Evolutionary conservation across 352 stramenopile genomes (phyloP).

Genomic region (Pythium periplocum): DNA sequence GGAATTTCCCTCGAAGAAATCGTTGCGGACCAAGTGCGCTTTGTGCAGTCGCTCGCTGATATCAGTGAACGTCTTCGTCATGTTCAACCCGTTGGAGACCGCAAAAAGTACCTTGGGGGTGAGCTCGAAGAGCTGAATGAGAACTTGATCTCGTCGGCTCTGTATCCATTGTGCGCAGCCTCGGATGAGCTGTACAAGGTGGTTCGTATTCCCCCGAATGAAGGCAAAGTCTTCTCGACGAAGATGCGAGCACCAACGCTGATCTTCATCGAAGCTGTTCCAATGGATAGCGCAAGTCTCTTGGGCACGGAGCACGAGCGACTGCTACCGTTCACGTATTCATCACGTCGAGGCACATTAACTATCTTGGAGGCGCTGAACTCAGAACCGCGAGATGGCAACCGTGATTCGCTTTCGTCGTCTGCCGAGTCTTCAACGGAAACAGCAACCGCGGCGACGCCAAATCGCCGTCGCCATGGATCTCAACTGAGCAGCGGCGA

Average conservation of each 20-base stretch:
- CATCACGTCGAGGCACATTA: constrained; percentile 41
- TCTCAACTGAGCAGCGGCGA: constrained; percentile 19
- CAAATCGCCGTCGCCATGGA: constrained; percentile 17
- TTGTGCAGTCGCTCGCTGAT: constrained; percentile 61
- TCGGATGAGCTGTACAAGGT: constrained; percentile 75
- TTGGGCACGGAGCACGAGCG: constrained; percentile 24
- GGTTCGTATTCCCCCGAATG: constrained; percentile 57
- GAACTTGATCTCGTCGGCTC: constrained; percentile 41
- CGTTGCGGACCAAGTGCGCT: constrained; percentile 68
- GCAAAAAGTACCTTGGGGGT: constrained; percentile 33
- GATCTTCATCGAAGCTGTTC: constrained; percentile 70
- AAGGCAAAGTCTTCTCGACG: constrained; percentile 83
- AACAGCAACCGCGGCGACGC: constrained; percentile 9
- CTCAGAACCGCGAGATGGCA: constrained; percentile 24
- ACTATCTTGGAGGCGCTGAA: constrained; percentile 57
- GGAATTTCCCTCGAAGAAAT: constrained; percentile 40
- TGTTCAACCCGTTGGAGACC: constrained; percentile 50
- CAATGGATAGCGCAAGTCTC: constrained; percentile 34
- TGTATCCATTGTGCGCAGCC: constrained; percentile 67
- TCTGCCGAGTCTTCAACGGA: constrained; percentile 16
- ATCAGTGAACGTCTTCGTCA: constrained; percentile 70
- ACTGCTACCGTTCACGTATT: constrained; percentile 49
- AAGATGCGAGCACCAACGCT: constrained; percentile 79
- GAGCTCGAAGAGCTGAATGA: constrained; percentile 57
- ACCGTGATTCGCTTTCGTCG: constrained; percentile 26